Base-by-base conservation (phyloP, 75 land plant species). In the Cryptomeria japonica region DNA sequence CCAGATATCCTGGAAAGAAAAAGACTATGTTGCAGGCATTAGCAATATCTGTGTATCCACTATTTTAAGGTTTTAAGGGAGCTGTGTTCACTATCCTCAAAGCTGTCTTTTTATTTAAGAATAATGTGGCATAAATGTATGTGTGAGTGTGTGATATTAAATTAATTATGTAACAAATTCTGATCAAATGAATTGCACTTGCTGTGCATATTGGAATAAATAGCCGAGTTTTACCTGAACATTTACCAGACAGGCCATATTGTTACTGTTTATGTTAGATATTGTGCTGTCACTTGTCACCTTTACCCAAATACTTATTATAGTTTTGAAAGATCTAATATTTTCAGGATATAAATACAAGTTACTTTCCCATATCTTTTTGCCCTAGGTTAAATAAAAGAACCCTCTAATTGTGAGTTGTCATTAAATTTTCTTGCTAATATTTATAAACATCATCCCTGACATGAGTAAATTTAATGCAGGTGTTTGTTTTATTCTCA, bases 401-500 rank as follows among this genome's bases (percentile, higher is more conserved):
- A 44, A 22, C 14, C 32, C 49, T 42, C 31, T 44, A 28, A 58
- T 36, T 36, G 41, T 70, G 28, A 12, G 61, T 85, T 85, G 13
- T 70, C 10, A 83, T 31, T 84, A 87, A 18, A 73, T 73, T 25
- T 73, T 73, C 37, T 80, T 25, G 14, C 42, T 25, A 80, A 80
- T 42, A 18, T 44, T 15, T 13, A 32, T n/a, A 86, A 22, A 46
- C 85, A 85, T 87, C 42, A 31, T 70, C 86, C 42, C 73, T 85
- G 76, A 85, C 31, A 85, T 44, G 13, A 80, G 84, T 42, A 84
- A 32, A 51, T 84, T 84, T 51, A 53, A 41, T 88, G 88, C 95
- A 97, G 97, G 95, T 97, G 12, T 97, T 96, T 87, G 89, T 96
- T 47, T 79, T 96, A 85, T 95, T 95, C 86, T 94, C 99, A 31